These are phyloP conservation scores for Priceomyces carsonii DNA, from an alignment of 805 yeast genomes.

Conservation along the genomic window DNA sequence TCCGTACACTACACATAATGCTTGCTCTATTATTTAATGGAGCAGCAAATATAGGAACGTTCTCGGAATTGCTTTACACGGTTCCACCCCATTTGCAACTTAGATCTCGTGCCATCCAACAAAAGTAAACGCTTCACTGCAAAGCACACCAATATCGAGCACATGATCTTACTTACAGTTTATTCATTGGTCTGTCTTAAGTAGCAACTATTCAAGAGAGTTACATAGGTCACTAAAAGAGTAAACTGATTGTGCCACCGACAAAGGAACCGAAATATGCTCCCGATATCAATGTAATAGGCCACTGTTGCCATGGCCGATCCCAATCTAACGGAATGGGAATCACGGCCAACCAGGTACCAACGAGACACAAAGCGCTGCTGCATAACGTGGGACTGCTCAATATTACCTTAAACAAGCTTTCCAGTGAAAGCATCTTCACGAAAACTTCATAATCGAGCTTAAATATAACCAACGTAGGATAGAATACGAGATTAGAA, in stretches of 20 bases:
- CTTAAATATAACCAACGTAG: conserved; percentile 57
- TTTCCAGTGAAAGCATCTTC: conserved; percentile 19
- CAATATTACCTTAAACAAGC: conserved; percentile 20
- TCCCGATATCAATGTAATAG: conserved; percentile 81
- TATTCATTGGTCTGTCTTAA: no score
- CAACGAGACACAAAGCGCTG: conserved; percentile 41
- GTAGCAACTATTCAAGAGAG: no score
- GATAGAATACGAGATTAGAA: conserved; percentile 59
- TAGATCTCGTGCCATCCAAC: no score
- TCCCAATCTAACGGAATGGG: conserved; percentile 99
- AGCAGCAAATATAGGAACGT: no score
- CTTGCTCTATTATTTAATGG: no score
- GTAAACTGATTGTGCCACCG: conserved; percentile 44
- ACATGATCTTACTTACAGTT: no score
- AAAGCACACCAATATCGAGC: no score
- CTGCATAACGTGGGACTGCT: conserved; percentile 28
- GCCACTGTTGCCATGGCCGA: conserved; percentile 96
- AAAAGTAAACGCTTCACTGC: no score
- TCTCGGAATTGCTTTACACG: no score
- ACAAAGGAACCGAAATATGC: conserved; percentile 69
- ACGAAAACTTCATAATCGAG: conserved; percentile 46
- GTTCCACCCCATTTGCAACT: no score
- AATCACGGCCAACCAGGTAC: conserved; percentile 90
- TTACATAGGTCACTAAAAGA: conserved; percentile 3
- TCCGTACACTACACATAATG: no score